Evolutionary conservation across 768 basidiomycete species (phyloP).

Genomic region (Pleurotus tuoliensis): DNA sequence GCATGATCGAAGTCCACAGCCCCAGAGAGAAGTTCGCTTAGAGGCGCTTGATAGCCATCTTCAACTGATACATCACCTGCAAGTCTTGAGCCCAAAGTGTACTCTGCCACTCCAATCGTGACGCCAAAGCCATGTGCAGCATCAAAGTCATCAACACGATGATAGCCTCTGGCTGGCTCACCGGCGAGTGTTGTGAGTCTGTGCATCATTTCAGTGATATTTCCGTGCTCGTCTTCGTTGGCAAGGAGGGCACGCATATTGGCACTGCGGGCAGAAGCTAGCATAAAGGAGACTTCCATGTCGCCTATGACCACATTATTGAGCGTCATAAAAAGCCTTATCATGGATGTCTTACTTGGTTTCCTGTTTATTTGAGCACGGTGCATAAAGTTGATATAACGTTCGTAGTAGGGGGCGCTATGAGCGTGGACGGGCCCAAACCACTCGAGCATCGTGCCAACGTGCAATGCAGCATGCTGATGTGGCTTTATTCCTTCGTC

Average conservation of each 20-base stretch:
- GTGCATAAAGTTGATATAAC: conserved; percentile 22
- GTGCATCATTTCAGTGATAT: conserved; percentile 4
- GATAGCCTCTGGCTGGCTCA: conserved; percentile 14
- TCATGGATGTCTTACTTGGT: conserved; percentile 8
- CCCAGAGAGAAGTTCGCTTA: neutral
- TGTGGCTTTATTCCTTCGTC: conserved; percentile 14
- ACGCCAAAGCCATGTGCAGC: no score
- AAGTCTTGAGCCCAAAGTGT: neutral
- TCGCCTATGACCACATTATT: conserved; percentile 8
- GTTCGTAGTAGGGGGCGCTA: conserved; percentile 23
- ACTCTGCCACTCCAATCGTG: neutral
- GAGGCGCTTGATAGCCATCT: neutral
- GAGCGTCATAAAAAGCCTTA: neutral
- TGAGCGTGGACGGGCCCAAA: conserved; percentile 24
- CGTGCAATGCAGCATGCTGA: conserved; percentile 20
- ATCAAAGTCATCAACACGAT: conserved; percentile 8
- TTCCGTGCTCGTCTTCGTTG: neutral
- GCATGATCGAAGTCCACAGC: neutral
- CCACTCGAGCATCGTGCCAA: conserved; percentile 12
- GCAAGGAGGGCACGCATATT: conserved; percentile 13
- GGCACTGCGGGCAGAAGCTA: conserved; percentile 2
- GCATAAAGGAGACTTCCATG: conserved; percentile 15
- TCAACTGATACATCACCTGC: neutral
- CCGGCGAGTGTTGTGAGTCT: conserved; percentile 7
- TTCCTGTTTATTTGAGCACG: conserved; percentile 19